Conservation (phyloP, 1,284 basidiomycete species). For the Austroboletus niveus region DNA sequence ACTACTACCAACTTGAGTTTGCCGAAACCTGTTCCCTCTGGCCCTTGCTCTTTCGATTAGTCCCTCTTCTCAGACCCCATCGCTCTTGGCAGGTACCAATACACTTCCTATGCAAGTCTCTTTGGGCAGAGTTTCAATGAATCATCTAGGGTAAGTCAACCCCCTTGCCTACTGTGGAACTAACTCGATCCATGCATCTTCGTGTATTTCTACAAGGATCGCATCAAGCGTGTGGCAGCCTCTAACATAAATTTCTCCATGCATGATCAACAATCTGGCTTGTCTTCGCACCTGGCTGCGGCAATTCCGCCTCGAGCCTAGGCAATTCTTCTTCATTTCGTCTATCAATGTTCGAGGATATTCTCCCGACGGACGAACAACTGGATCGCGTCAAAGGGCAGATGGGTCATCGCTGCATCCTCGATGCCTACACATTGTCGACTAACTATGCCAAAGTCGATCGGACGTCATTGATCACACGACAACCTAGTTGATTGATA, state of each 20-base stretch:
- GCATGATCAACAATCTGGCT: not conserved
- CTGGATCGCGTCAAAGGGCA: constrained; percentile 1
- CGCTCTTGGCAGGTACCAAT: not conserved
- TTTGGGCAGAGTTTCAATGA: not conserved
- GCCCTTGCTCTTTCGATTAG: not conserved
- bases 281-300: not conserved
- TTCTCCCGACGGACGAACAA: not conserved
- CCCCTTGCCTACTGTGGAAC: not conserved
- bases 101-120: not conserved
- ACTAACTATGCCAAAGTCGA: not conserved
- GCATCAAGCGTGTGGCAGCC: not conserved
- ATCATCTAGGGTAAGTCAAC: not conserved
- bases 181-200: not conserved
- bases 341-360: not conserved
- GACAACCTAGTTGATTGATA: not conserved
- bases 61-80: not conserved
- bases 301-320: constrained; percentile 9
- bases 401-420: constrained; percentile 1
- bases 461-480: not conserved
- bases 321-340: not conserved
- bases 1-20: not conserved
- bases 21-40: not conserved
- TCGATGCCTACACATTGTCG: constrained; percentile 12
- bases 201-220: not conserved
- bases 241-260: not conserved